A percentile compares a stretch with the other conserved stretches of the same genome.
These are phyloP conservation scores for Tremellales sp. DNA, from an alignment of 1,284 basidiomycete species.

Conservation along the genomic window DNA sequence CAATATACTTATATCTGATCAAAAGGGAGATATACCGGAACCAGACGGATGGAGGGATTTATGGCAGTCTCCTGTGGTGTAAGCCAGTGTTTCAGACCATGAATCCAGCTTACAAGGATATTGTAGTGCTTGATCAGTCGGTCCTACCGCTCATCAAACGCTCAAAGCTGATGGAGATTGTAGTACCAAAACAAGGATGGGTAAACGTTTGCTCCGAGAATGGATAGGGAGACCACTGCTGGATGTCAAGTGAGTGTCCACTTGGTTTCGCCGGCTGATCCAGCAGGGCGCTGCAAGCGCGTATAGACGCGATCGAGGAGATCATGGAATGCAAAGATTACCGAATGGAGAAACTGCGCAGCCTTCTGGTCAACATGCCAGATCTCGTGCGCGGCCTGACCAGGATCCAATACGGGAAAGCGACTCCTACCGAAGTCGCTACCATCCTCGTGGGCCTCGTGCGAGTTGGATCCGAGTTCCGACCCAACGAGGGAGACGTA, in stretches of 20 bases:
- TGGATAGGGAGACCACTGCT: constrained; percentile 87
- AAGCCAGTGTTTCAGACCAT: constrained; percentile 9
- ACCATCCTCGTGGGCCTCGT: constrained; percentile 71
- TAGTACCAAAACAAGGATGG: constrained; percentile 77
- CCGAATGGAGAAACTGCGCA: constrained; percentile 59
- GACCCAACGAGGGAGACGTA: constrained; percentile 53
- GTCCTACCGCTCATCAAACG: no score
- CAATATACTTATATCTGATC: constrained; percentile 3
- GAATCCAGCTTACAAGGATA: constrained; percentile 11
- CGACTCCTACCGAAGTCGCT: constrained; percentile 78
- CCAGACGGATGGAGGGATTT: constrained; percentile 69
- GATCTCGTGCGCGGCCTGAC: constrained; percentile 87
- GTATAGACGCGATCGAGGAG: constrained; percentile 81
- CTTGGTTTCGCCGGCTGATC: background rate
- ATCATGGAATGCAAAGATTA: constrained; percentile 60
- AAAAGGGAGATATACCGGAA: constrained; percentile 80
- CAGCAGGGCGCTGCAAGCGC: constrained; percentile 63
- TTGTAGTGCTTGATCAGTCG: constrained; percentile 62
- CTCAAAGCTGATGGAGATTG: no score
- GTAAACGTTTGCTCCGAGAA: constrained; percentile 70
- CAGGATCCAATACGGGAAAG: constrained; percentile 87
- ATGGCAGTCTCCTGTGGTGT: constrained; percentile 75
- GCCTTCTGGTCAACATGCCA: constrained; percentile 68
- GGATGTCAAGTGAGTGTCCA: constrained; percentile 58
- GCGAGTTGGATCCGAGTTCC: constrained; percentile 67